Percentiles rank a stretch among this genome's conserved stretches.
phyloP scores from a whole-genome alignment of 1,284 basidiomycete genomes.

The Somion occarium region DNA sequence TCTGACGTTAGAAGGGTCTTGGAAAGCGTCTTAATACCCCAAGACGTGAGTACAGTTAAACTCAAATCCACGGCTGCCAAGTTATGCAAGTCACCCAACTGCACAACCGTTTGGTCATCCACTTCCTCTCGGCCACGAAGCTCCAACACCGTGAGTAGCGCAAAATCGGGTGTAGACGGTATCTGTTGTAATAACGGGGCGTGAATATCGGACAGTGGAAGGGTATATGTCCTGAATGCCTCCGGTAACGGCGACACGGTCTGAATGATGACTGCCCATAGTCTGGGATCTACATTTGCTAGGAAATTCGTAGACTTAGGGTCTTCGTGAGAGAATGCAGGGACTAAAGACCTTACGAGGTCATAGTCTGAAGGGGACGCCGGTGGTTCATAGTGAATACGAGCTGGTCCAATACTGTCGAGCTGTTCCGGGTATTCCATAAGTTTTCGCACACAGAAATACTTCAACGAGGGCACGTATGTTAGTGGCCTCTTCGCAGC shows the following conservation, averaged over 20 bases:
- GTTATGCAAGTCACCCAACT: slow-evolving; percentile 45
- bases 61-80: slow-evolving; percentile 61
- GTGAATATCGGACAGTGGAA: slow-evolving; percentile 49
- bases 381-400: slow-evolving; percentile 26
- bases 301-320: slow-evolving; percentile 24
- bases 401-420: slow-evolving; percentile 24
- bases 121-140: slow-evolving; percentile 47
- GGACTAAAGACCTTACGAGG: slow-evolving; percentile 34
- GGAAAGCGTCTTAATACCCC: slow-evolving; percentile 40
- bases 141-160: slow-evolving; percentile 58
- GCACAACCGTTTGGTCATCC: slow-evolving; percentile 47
- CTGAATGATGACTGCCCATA: slow-evolving; percentile 61
- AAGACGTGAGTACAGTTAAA: slow-evolving; percentile 42
- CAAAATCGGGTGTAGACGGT: slow-evolving; percentile 46
- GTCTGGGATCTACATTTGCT: slow-evolving; percentile 41
- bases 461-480: slow-evolving; percentile 36
- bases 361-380: slow-evolving; percentile 23
- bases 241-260: slow-evolving; percentile 49
- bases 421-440: slow-evolving; percentile 34
- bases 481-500: slow-evolving; percentile 5
- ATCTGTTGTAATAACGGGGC: slow-evolving; percentile 55
- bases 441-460: slow-evolving; percentile 36
- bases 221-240: slow-evolving; percentile 34
- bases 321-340: slow-evolving; percentile 17
- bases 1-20: slow-evolving; percentile 24